Percentiles rank a stretch among this genome's conserved stretches.
Conservation (phyloP, 2,329 filamentous ascomycete species). For the Aureobasidium sp. region DNA sequence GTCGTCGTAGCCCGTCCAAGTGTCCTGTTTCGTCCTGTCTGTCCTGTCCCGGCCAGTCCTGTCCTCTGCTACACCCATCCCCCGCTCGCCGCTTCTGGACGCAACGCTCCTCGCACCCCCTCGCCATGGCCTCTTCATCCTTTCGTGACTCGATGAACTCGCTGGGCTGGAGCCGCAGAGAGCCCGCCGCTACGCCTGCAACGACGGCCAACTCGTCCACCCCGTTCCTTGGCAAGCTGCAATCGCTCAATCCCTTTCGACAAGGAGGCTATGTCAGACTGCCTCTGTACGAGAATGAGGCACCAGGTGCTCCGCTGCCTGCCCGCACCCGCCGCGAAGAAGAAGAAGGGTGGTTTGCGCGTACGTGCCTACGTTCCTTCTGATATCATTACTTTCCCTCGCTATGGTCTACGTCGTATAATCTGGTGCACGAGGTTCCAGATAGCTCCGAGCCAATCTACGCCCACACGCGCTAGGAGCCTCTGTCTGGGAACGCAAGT, state of each 20-base stretch:
- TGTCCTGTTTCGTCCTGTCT: neutral
- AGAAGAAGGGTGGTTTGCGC: slow-evolving; percentile 88
- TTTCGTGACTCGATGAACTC: slow-evolving; percentile 95
- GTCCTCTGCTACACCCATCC: neutral
- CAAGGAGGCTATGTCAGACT: slow-evolving; percentile 82
- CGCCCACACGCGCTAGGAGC: neutral
- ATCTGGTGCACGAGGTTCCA: slow-evolving; percentile 9
- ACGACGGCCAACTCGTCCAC: slow-evolving; percentile 64
- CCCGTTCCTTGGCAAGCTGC: slow-evolving; percentile 71
- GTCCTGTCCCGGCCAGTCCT: neutral
- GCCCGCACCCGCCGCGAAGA: slow-evolving; percentile 80
- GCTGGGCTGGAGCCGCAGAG: slow-evolving; percentile 84
- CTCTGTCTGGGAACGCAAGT: neutral
- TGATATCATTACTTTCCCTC: slow-evolving; percentile 15
- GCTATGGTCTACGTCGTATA: slow-evolving; percentile 1
- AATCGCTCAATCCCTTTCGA: slow-evolving; percentile 81
- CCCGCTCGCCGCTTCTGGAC: neutral
- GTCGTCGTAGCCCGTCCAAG: neutral
- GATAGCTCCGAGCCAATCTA: slow-evolving; percentile 8
- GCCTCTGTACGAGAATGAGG: slow-evolving; percentile 70
- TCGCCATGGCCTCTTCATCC: slow-evolving; percentile 69
- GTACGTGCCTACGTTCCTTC: slow-evolving; percentile 54
- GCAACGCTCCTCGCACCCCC: neutral
- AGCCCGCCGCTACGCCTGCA: slow-evolving; percentile 60
- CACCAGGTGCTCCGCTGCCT: slow-evolving; percentile 72